A percentile compares a stretch with the other conserved stretches of the same genome.
These are phyloP conservation scores for Calonectria hongkongensis DNA, from an alignment of 2,329 filamentous ascomycete species.

Conservation along the genomic window DNA sequence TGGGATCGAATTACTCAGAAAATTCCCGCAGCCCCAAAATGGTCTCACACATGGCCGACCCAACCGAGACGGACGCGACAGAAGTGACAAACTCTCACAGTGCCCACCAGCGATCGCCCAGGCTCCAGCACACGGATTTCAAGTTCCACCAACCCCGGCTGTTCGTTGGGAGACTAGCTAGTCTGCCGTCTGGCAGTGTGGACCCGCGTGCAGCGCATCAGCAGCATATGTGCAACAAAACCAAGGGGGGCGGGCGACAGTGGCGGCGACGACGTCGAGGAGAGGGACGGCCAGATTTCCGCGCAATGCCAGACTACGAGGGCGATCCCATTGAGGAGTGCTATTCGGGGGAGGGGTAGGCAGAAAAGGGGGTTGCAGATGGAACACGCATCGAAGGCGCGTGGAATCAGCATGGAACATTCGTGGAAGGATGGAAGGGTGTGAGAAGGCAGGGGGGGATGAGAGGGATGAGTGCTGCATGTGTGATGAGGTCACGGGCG, in stretches of 20 bases:
- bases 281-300: conserved; percentile 58
- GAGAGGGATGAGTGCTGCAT: conserved; percentile 5
- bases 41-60: conserved; percentile 30
- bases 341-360: conserved; percentile 29
- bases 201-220: conserved; percentile 26
- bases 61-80: conserved; percentile 32
- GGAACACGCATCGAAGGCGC: conserved; percentile 27
- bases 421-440: conserved; percentile 26
- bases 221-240: conserved; percentile 18
- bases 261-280: conserved; percentile 45
- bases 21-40: conserved; percentile 11
- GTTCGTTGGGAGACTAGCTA: conserved; percentile 58
- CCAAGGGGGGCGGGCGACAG: conserved; percentile 42
- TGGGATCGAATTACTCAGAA: conserved; percentile 20
- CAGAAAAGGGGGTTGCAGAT: conserved; percentile 32
- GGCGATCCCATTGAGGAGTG: conserved; percentile 59
- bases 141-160: conserved; percentile 56
- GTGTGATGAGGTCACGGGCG: conserved; percentile 32
- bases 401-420: conserved; percentile 28
- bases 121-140: conserved; percentile 46
- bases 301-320: conserved; percentile 57
- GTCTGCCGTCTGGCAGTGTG: conserved; percentile 27
- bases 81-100: conserved; percentile 40
- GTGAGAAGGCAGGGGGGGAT: not conserved
- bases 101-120: conserved; percentile 45